Base-by-base conservation (phyloP, 139 green algal species). In the Chlamydomonas urium region DNA sequence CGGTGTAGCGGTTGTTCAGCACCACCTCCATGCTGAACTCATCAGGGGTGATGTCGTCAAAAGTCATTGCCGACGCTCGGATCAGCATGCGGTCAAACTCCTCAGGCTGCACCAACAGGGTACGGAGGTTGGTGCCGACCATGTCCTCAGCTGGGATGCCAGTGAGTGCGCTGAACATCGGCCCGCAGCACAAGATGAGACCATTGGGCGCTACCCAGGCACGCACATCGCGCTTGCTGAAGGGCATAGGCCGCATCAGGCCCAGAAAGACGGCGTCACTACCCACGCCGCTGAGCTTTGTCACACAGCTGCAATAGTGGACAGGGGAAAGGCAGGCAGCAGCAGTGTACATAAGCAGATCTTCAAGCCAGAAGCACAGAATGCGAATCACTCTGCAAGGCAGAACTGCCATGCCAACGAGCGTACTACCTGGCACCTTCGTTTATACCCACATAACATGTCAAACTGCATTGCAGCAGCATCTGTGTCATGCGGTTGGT, bases 181-280 rank as follows among this genome's bases (percentile, higher is more conserved):
- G 32, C 23, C 73, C 66, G 8, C 38, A 28, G 33, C 56, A 70
- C 1, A 79, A 23, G 29, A 79, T 71, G 23, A 62, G 38, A 31
- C 74, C 74, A 2, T 35, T 69, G 2, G 63, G 14, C 28, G 60
- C 35, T 6, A 34, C 33, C 72, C 63, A 78, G 23, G 65, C 50
- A 28, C 35, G 36, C 28, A 6, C 36, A 65, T 32, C 24, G 26
- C 57, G 57, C 24, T 65, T 65, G 57, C 24, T 65, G 57, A 56
- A 56, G 21, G 45, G 45, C 21, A 56, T 56, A 26, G 45, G 45
- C 17, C 45, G 45, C 14, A 75, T 50, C 5, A 78, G 6, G 31
- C 65, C 71, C 71, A 82, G 58, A 57, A 82, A 82, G 34, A 82
- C 32, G 37, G 60, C 53, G 47, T 77, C 69, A 37, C 42, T 37